Evolutionary conservation across 306 rosid species (phyloP), one percentile per base, ranked within the genome.

Genomic region (Corylus americana): DNA sequence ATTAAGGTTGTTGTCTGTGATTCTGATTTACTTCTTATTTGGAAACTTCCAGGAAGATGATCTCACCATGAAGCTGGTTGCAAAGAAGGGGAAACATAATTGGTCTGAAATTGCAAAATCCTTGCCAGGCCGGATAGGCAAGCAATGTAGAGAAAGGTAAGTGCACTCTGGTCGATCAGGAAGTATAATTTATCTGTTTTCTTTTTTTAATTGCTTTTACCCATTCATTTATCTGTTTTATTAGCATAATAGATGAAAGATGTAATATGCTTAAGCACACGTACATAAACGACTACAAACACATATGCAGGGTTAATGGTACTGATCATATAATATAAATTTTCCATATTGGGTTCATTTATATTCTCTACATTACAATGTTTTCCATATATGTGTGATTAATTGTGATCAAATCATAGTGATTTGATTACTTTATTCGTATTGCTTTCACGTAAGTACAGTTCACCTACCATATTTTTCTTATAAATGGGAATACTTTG

Each of bases 71-170:
- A 74, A 79, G 66, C 76, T 82, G 66, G 88, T 87, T 7, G 22
- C 37, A 76, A 74, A 50, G 81, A 77, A 71, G 39, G 90, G 90
- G 31, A 80, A 31, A 12, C 82, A 47, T 71, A 86, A 77, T 18
- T 88, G 91, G 91, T 86, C 88, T 44, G 27, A 39, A 29, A 79
- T 86, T 63, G 74, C 91, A 11, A 88, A 83, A 71, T 70, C 8
- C 55, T 76, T 88, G 78, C 91, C 89, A 8, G 91, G 91, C 20
- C 88, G 89, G 45, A 88, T 88, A 76, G 91, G 91, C 50, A 88
- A 88, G 73, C 91, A 88, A 78, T 88, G 89, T 47, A 75, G 89
- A 76, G 89, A 88, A 80, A 83, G 91, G 86, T 85, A 31, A 17
- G 31, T 58, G 49, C 39, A 67, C 13, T 67, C 17, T 69, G 20